Conservation (phyloP, 2,329 filamentous ascomycete genomes). For the Cladobotryum protrusum region DNA sequence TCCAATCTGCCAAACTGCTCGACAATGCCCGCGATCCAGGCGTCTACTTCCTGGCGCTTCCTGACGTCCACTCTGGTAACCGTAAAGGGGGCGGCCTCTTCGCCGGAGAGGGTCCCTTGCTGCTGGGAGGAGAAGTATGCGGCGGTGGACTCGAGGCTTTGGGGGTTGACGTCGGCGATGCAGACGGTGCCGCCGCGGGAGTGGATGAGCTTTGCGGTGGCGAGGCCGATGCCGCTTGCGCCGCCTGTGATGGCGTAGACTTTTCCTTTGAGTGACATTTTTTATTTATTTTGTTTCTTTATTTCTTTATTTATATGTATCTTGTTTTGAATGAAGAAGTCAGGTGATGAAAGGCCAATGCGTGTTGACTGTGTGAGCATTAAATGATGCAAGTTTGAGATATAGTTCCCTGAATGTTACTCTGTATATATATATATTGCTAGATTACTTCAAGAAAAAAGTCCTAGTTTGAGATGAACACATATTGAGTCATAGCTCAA, state of each 20-base stretch:
- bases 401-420: no score
- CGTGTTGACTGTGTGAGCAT: no score
- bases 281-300: no score
- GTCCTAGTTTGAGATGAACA: no score
- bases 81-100: conserved; percentile 17
- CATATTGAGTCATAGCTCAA: no score
- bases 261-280: conserved; percentile 17
- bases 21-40: conserved; percentile 43
- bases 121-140: conserved; percentile 21
- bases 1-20: conserved; percentile 46
- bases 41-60: conserved; percentile 41
- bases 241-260: conserved; percentile 38
- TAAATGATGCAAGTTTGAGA: no score
- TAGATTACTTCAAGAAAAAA: no score
- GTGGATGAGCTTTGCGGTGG: conserved; percentile 32
- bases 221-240: conserved; percentile 39
- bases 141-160: conserved; percentile 23
- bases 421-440: no score
- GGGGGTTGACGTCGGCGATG: conserved; percentile 32
- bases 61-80: conserved; percentile 44
- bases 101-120: not conserved
- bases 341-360: no score
- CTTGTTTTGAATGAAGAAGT: no score
- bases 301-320: no score
- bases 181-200: conserved; percentile 32